phyloP scores from a whole-genome alignment of 2,329 filamentous ascomycete species.

The Periconia digitata region DNA sequence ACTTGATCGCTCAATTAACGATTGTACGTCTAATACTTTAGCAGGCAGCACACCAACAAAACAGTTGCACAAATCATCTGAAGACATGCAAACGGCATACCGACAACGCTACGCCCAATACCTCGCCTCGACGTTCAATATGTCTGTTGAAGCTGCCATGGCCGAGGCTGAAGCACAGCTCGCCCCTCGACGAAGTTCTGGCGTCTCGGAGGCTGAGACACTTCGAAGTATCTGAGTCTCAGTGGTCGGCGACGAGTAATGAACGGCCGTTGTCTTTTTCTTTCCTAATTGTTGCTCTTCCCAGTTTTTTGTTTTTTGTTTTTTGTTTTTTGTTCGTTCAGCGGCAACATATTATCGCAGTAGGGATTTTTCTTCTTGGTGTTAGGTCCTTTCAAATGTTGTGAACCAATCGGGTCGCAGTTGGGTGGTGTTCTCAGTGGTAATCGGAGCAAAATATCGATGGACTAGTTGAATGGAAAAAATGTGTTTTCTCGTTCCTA shows the following conservation, averaged over 20 bases:
- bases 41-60: constrained; percentile 35
- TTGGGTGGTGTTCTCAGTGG: constrained; percentile 18
- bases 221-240: constrained; percentile 18
- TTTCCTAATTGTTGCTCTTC: too few species aligned
- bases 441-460: constrained; percentile 16
- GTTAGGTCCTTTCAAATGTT: too few species aligned
- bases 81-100: constrained; percentile 36
- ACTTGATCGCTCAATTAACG: constrained; percentile 40
- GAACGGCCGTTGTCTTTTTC: not conserved
- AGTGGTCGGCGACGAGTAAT: not conserved
- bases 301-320: too few species aligned
- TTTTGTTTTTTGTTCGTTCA: too few species aligned
- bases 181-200: constrained; percentile 37
- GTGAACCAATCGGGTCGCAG: too few species aligned
- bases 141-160: constrained; percentile 41
- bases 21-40: constrained; percentile 38
- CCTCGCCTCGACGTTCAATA: constrained; percentile 43
- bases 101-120: constrained; percentile 43
- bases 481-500: constrained; percentile 25
- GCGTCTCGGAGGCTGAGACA: constrained; percentile 39
- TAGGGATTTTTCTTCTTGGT: not conserved
- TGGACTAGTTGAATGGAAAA: constrained; percentile 23
- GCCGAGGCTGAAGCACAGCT: constrained; percentile 41
- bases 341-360: not conserved
- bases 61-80: constrained; percentile 37